Percentiles rank a stretch among this genome's conserved stretches.
These are phyloP conservation scores for Perilla frutescens DNA, from an alignment of 257 asterid genomes.

Conservation along the genomic window DNA sequence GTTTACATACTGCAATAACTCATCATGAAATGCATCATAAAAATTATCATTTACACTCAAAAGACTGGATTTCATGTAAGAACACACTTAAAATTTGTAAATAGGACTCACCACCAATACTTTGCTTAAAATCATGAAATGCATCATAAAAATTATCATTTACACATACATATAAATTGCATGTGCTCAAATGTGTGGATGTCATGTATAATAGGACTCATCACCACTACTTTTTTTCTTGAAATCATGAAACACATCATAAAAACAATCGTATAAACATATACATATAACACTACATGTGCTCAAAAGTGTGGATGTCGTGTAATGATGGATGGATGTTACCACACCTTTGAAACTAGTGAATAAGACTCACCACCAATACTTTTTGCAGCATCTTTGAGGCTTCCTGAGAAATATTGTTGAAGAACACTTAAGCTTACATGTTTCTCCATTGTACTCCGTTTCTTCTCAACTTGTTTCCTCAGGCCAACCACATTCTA, in stretches of 20 bases:
- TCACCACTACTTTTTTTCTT: conserved; percentile 73
- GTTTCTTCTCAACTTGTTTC: conserved; percentile 63
- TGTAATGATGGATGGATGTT: conserved; percentile 1
- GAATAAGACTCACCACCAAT: conserved; percentile 79
- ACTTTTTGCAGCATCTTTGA: conserved; percentile 92
- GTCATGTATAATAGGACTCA: no score
- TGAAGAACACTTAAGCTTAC: conserved; percentile 87
- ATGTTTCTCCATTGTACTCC: conserved; percentile 81
- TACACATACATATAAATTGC: not conserved
- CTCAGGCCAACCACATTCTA: conserved; percentile 48
- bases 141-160: not conserved
- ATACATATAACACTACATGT: not conserved
- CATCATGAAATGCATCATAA: no score
- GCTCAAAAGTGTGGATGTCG: not conserved
- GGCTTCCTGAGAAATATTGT: conserved; percentile 88
- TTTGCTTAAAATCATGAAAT: conserved; percentile 28
- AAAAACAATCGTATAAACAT: not conserved
- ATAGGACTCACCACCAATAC: conserved; percentile 78
- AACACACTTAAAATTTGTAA: not conserved
- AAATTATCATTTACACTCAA: not conserved
- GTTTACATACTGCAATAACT: not conserved
- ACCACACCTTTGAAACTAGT: conserved; percentile 10
- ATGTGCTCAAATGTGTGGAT: not conserved
- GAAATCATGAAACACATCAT: no score
- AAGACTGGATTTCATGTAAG: not conserved